Base-by-base conservation (phyloP, 306 rosid genomes). In the Lathyrus oleraceus region DNA sequence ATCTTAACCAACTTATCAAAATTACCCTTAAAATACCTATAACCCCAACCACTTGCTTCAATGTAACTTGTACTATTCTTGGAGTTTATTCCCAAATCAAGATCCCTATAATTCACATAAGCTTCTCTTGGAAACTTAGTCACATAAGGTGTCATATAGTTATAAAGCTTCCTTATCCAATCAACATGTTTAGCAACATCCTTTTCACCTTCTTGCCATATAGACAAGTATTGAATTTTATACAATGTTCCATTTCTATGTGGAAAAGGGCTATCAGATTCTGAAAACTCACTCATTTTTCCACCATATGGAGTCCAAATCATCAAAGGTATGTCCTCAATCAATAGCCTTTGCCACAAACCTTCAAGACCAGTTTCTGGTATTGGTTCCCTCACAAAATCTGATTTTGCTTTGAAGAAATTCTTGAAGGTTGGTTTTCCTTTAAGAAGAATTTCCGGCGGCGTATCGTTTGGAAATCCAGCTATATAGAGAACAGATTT, bases 341-440 rank as follows among this genome's bases (percentile, higher is more conserved):
- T 23, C 13, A 70, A 30, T 43, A 87, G 20, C 61, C 81, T 84
- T 35, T 80, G 70, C 91, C 96, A 89, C 19, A 87, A 54, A 4
- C 85, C 88, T 6, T 72, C 59, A 10, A 87, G 58, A 2, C 70
- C 89, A 0, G 5, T 3, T 54, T 81, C 81, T 15, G 90, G 82
- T 20, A 84, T 87, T 0, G 91, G 91, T 9, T 74, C 61, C 13
- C 47, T 49, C 1, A 87, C 93, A 49, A 78, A 85, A 66, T 89
- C 93, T 1, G 96, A 89, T 58, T 89, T 89, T 5, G 82, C 88
- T 43, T 91, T 91, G 84, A 79, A 87, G 75, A 17, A 84, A 65
- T 19, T 69, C 57, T 57, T 88, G 39, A 57, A 52, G 2, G 81
- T 15, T 12, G 92, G 40, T 36, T 75, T 75, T 3, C 84, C 84